Evolutionary conservation across 441 rosid species (phyloP), one percentile per base, ranked within the genome.

Genomic region (Kokia cookei): DNA sequence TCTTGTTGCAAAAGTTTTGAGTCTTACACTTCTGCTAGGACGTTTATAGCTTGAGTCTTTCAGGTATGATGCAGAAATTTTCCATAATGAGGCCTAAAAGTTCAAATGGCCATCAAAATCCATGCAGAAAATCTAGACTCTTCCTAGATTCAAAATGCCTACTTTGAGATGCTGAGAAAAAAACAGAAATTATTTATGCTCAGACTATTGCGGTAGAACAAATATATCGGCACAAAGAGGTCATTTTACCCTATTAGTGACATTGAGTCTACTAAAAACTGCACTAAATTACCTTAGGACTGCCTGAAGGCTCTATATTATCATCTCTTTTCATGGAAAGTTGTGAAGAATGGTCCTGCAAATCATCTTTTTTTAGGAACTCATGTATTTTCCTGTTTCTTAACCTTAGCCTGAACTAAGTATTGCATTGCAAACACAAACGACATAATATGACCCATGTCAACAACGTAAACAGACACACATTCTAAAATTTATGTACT

Each of bases 221-320:
- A 12, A 48, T 26, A 14, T 6, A 1, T 45, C 55, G 0, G 5
- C 35, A 45, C 7, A 43, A 10, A 45, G 29, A 5, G 24, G n/a
- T 11, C 14, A 32, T 19, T 19, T 19, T 19, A 19, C 22, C 22
- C 22, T 19, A 19, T 19, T 19, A 19, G 22, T 19, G 0, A 19
- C 22, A 19, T 19, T 19, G 22, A 19, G 22, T 19, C 22, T 19
- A 19, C 22, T 19, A 19, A 19, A 19, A 19, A 19, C 22, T 53
- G 62, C 26, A 77, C 70, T 35, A 71, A 64, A 12, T 27, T 82
- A 92, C 93, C 88, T 82, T 86, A 74, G 91, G 87, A 84, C 94
- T 87, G 77, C 77, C 81, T n/a, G 87, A 79, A 79, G 83, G 75
- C 74, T 87, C 88, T 62, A 51, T 45, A 47, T 57, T 75, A 24